Conservation (phyloP, 2,329 filamentous ascomycete genomes). For the Colletotrichum tabaci region DNA sequence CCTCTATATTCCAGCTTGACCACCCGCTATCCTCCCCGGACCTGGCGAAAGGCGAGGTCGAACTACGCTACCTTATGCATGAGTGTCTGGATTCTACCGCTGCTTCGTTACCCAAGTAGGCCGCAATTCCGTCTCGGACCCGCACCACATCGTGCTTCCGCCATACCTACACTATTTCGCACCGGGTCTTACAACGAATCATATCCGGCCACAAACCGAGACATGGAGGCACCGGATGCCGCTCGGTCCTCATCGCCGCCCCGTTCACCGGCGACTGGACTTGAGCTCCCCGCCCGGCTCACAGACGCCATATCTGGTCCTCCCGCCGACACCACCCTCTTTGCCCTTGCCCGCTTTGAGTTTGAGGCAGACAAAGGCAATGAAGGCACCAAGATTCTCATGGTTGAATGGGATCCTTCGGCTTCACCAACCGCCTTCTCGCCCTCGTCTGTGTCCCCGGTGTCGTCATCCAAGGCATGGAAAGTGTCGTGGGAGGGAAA, state of each 20-base stretch:
- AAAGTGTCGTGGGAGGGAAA: conserved; percentile 89
- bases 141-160: conserved; percentile 14
- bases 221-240: conserved; percentile 27
- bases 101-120: conserved; percentile 10
- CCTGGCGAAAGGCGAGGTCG: neutral
- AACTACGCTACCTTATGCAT: conserved; percentile 8
- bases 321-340: conserved; percentile 55
- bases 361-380: conserved; percentile 84
- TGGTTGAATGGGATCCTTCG: conserved; percentile 86
- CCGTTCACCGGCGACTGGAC: conserved; percentile 18
- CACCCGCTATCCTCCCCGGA: neutral
- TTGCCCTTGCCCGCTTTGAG: conserved; percentile 87
- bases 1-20: neutral
- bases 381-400: conserved; percentile 90
- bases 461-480: conserved; percentile 65
- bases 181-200: neutral
- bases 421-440: neutral
- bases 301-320: conserved; percentile 53
- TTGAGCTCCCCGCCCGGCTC: neutral
- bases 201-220: neutral
- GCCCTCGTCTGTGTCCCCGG: neutral
- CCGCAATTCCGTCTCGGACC: conserved; percentile 11
- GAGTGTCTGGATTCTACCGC: neutral
- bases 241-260: conserved; percentile 14
- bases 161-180: neutral